Evolutionary conservation across 768 basidiomycete species (phyloP).

Genomic region (Calocera viscosa): DNA sequence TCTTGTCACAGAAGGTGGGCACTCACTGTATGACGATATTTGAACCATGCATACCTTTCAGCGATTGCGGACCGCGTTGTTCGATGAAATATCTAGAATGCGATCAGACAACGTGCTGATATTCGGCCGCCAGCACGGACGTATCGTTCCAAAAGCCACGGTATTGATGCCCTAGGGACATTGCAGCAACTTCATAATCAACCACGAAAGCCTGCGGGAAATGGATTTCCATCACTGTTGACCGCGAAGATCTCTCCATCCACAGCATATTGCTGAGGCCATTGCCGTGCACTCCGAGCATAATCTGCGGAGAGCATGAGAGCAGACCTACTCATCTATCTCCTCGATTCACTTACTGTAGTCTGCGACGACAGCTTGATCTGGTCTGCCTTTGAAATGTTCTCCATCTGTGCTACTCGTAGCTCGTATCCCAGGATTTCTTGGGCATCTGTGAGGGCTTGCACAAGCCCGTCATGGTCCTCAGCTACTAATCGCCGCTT

Average conservation of each 20-base stretch:
- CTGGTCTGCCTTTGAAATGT: conserved; percentile 67
- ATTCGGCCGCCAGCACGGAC: too few relatives aligned
- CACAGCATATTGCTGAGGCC: neutral
- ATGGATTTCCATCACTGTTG: neutral
- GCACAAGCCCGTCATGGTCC: conserved; percentile 68
- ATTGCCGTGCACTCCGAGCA: conserved; percentile 2
- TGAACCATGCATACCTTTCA: neutral
- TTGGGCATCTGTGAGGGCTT: conserved; percentile 54
- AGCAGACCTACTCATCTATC: too few relatives aligned
- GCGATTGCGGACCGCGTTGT: neutral
- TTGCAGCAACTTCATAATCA: neutral
- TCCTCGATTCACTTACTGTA: conserved; percentile 69
- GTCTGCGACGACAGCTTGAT: conserved; percentile 68
- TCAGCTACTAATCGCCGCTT: conserved; percentile 57
- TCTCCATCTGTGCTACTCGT: conserved; percentile 74
- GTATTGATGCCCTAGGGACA: neutral
- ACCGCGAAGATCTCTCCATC: neutral
- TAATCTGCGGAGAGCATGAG: too few relatives aligned
- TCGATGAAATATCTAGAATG: neutral
- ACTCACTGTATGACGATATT: neutral
- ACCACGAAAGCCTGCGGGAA: neutral
- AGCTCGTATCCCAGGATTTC: conserved; percentile 72
- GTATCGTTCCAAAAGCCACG: conserved; percentile 12
- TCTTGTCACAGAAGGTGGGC: neutral
- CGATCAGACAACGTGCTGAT: neutral